Conservation (phyloP, 202 grass and related monocot species). For the Hordeum pubiflorum region DNA sequence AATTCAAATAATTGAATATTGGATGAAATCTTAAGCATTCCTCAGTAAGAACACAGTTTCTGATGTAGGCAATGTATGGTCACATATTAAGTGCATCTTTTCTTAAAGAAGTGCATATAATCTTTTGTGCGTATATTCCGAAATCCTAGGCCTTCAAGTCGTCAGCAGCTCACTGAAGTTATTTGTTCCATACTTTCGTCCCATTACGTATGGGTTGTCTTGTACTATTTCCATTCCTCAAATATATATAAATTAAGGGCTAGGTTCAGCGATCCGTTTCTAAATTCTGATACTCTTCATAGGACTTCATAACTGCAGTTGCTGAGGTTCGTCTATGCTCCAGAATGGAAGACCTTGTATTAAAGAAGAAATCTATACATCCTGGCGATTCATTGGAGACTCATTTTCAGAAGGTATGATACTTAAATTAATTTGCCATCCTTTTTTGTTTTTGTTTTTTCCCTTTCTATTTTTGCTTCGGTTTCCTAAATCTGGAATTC, state of each 20-base stretch:
- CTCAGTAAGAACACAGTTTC: neutral
- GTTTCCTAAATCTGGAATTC: slow-evolving; percentile 20
- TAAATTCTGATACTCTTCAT: slow-evolving; percentile 31
- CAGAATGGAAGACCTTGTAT: slow-evolving; percentile 76
- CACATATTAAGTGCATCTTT: slow-evolving; percentile 4
- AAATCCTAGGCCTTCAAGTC: neutral
- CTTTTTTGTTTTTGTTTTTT: neutral
- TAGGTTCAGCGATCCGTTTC: slow-evolving; percentile 11
- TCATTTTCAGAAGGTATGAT: slow-evolving; percentile 72
- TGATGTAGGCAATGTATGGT: neutral
- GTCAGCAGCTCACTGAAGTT: neutral
- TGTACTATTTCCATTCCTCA: neutral
- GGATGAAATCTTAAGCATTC: neutral
- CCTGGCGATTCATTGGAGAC: slow-evolving; percentile 54
- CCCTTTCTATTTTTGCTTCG: neutral
- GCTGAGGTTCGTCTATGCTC: slow-evolving; percentile 66
- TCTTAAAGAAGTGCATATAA: slow-evolving; percentile 7
- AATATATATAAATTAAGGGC: neutral
- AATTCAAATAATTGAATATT: neutral
- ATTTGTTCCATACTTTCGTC: neutral
- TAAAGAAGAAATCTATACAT: slow-evolving; percentile 79
- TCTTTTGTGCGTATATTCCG: neutral
- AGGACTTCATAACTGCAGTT: slow-evolving; percentile 71
- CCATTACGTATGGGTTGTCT: slow-evolving; percentile 11
- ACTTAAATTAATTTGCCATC: neutral